These are phyloP conservation scores for Lactifluus subvellereus DNA, from an alignment of 768 basidiomycete genomes.

Conservation along the genomic window DNA sequence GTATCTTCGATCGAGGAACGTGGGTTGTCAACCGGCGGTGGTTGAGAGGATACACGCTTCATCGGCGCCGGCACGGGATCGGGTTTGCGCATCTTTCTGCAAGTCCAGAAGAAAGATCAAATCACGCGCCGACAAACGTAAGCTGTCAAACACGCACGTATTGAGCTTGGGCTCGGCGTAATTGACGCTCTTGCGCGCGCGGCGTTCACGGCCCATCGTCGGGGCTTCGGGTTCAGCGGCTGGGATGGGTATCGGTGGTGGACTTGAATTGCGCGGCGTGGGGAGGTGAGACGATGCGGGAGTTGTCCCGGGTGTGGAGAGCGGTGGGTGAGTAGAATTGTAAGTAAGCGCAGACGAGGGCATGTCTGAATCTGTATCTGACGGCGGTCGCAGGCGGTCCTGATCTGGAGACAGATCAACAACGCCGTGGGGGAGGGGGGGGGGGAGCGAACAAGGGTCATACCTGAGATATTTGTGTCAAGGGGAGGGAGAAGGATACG, in stretches of 20 bases:
- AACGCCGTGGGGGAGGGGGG: neutral
- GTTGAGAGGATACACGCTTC: slow-evolving; percentile 18
- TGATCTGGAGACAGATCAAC: slow-evolving; percentile 24
- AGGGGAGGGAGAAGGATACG: slow-evolving; percentile 34
- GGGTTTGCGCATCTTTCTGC: slow-evolving; percentile 86
- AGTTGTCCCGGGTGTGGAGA: slow-evolving; percentile 41
- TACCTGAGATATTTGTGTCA: slow-evolving; percentile 36
- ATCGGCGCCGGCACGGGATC: slow-evolving; percentile 39
- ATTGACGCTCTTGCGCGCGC: slow-evolving; percentile 73
- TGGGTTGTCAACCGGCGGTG: slow-evolving; percentile 20
- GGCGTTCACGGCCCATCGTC: slow-evolving; percentile 41
- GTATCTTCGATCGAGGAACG: slow-evolving; percentile 26
- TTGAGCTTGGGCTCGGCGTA: slow-evolving; percentile 86
- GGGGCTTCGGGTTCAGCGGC: slow-evolving; percentile 27
- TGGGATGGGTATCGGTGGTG: slow-evolving; percentile 30
- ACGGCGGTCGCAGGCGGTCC: slow-evolving; percentile 6
- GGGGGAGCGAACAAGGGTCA: slow-evolving; percentile 13
- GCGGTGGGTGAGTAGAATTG: slow-evolving; percentile 33
- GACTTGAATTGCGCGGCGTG: slow-evolving; percentile 37
- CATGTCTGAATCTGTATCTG: slow-evolving; percentile 24
- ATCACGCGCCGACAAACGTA: neutral
- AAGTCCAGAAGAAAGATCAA: slow-evolving; percentile 9
- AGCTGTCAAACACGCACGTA: slow-evolving; percentile 47
- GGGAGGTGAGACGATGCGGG: slow-evolving; percentile 39
- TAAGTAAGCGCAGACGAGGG: slow-evolving; percentile 30